Evolutionary conservation across 2,329 filamentous ascomycete species (phyloP), one percentile per base, ranked within the genome.

Genomic region (Talaromyces sp.): DNA sequence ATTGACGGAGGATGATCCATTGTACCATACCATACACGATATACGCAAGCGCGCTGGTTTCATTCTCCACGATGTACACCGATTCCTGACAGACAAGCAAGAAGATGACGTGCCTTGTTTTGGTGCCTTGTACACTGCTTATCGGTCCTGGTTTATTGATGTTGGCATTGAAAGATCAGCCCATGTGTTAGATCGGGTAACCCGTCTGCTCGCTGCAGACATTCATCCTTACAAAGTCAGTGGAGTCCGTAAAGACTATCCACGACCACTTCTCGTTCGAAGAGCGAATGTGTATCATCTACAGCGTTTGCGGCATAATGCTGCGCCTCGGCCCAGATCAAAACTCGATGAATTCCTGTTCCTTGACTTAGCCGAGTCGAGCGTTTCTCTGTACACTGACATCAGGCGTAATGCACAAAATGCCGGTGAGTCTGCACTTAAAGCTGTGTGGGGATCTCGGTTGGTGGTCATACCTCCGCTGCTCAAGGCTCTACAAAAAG

Each of bases 91-190:
- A 18, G 80, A 86, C 65, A 88, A 93, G 65, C 93, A 96, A 72
- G 91, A 98, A 73, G 95, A 99, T 71, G 95, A 99, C 73, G 95
- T 99, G 0, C 87, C 90, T 16, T 97, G 92, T 76, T 99, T 99
- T 77, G 96, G 92, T 25, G 87, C 93, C 0, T 79, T 99, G 1
- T 99, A 96, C 76, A 90, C 90, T 23, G 91, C 93, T 1, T 99
- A 97, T 74, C 85, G 92, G 48, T 95, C 91, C 8, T 99, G 93
- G 92, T 98, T 99, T 70, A 92, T 96, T 1, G 95, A 99, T 71
- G 93, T 99, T 44, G 95, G 96, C 18, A 96, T 97, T 64, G 95
- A 99, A 77, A 85, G 93, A 64, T 97, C 93, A 18, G 93, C 95
- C 0, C 95, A 97, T 73, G 91, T 96, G 1, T 81, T 98, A 9